phyloP scores from a whole-genome alignment of 116 monocot species.

The Phalaenopsis hybrid region DNA sequence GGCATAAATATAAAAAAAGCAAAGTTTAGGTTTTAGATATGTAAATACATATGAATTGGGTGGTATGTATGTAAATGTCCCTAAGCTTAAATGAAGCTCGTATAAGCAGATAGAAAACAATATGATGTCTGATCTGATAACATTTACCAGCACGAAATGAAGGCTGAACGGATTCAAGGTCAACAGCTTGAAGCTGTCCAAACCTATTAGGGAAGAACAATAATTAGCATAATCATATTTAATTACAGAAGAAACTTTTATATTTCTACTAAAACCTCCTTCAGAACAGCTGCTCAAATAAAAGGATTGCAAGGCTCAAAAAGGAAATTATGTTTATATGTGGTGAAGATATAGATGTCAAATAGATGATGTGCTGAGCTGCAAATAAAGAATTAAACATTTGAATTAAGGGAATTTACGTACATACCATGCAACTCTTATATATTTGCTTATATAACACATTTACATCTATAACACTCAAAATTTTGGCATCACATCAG shows the following conservation, averaged over 20 bases:
- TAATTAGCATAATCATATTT: background rate
- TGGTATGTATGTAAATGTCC: too few species aligned
- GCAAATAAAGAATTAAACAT: too few species aligned
- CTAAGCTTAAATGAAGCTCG: background rate
- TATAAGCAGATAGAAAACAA: background rate
- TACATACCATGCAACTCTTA: too few species aligned
- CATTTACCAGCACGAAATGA: constrained; percentile 54
- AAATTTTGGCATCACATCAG: too few species aligned
- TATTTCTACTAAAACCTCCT: background rate
- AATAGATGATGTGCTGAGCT: too few species aligned
- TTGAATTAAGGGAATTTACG: too few species aligned
- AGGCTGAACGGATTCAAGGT: constrained; percentile 46
- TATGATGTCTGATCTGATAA: background rate
- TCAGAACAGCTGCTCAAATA: background rate
- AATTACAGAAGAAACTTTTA: background rate
- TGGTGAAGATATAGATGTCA: too few species aligned
- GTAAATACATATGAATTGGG: too few species aligned
- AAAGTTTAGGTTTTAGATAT: too few species aligned
- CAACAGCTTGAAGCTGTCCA: constrained; percentile 63
- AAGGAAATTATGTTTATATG: background rate
- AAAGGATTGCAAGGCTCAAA: background rate
- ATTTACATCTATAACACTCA: too few species aligned
- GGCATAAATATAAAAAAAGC: too few species aligned
- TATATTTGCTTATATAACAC: too few species aligned
- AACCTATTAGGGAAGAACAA: constrained; percentile 34